Conservation (phyloP, 164 flowering plant species). For the Tinospora cordifolia region DNA sequence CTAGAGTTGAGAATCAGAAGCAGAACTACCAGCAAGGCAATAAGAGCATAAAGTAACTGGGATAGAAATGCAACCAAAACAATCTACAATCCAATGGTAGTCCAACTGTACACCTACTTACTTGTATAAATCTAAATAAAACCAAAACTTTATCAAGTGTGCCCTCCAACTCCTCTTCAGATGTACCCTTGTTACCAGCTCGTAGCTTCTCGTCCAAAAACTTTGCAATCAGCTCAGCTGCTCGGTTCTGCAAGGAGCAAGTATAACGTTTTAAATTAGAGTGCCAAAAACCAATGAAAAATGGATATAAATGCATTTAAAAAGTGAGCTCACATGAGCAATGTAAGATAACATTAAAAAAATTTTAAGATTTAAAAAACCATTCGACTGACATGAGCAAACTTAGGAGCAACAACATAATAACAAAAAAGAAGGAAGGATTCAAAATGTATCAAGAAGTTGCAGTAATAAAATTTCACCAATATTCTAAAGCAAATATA, state of each 20-base stretch:
- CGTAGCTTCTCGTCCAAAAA: constrained; percentile 98
- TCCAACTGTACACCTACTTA: constrained; percentile 13
- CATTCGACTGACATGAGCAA: too few species aligned
- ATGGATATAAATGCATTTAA: neutral
- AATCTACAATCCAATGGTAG: neutral
- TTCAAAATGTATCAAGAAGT: too few species aligned
- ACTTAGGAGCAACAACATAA: too few species aligned
- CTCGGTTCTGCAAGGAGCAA: constrained; percentile 63
- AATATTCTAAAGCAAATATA: too few species aligned
- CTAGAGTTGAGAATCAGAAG: neutral
- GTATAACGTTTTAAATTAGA: neutral
- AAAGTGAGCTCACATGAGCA: too few species aligned
- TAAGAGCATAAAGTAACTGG: too few species aligned
- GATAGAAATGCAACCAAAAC: constrained; percentile 4
- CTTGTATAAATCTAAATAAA: constrained; percentile 96
- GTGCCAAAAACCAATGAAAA: neutral
- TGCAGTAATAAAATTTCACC: too few species aligned
- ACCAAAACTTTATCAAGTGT: constrained; percentile 92
- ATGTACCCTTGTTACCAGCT: constrained; percentile 97
- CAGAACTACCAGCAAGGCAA: neutral
- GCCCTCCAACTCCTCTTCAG: constrained; percentile 97
- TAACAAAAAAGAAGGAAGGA: too few species aligned
- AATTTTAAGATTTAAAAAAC: too few species aligned
- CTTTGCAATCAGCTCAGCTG: constrained; percentile 97
- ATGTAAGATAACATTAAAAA: too few species aligned